phyloP scores from a whole-genome alignment of 2,329 filamentous ascomycete genomes.

The Xylariaceae sp. region DNA sequence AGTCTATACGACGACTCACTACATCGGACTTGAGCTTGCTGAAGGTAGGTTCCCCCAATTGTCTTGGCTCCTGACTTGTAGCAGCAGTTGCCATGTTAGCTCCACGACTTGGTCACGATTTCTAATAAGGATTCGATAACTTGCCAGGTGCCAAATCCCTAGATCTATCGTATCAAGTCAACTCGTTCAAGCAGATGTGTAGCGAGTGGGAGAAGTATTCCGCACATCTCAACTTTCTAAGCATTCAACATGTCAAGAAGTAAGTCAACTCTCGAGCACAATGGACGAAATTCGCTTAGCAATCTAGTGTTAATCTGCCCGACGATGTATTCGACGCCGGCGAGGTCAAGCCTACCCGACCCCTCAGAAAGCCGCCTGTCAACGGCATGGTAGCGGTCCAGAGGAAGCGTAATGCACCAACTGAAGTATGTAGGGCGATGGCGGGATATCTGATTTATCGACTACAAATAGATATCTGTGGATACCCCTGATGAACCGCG shows the following conservation, averaged over 20 bases:
- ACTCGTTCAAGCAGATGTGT: constrained; percentile 81
- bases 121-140: constrained; percentile 34
- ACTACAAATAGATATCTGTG: constrained; percentile 22
- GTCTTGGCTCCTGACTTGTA: neutral
- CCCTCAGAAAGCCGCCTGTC: constrained; percentile 44
- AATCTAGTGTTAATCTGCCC: constrained; percentile 71
- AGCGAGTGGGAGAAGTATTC: constrained; percentile 71
- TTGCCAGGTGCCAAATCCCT: constrained; percentile 59
- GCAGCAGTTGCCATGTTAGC: constrained; percentile 1
- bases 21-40: constrained; percentile 79
- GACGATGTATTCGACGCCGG: constrained; percentile 82
- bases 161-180: constrained; percentile 75
- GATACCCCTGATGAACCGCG: constrained; percentile 9
- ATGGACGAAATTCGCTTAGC: constrained; percentile 19
- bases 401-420: constrained; percentile 46
- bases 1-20: constrained; percentile 87
- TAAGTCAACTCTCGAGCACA: constrained; percentile 42
- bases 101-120: constrained; percentile 17
- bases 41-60: constrained; percentile 53
- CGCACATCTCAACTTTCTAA: constrained; percentile 67
- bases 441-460: constrained; percentile 24
- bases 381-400: constrained; percentile 33
- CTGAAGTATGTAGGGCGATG: constrained; percentile 32
- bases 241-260: constrained; percentile 81
- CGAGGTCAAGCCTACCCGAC: constrained; percentile 62